phyloP scores from a whole-genome alignment of 2,329 filamentous ascomycete species.

The Hypoxylon sp. region DNA sequence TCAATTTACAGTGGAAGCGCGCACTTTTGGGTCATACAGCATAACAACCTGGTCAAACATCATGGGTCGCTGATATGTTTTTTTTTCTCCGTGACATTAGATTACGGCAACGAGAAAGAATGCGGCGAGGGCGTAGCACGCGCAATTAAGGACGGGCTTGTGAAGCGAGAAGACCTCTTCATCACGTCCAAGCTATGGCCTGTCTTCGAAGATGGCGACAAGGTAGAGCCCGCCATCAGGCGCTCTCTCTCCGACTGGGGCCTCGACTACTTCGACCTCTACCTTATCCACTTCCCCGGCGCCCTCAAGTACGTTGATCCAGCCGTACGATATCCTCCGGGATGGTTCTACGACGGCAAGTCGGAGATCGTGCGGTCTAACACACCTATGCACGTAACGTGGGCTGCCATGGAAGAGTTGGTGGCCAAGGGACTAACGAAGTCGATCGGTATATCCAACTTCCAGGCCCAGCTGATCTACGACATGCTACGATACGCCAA shows the following conservation, averaged over 20 bases:
- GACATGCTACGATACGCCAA: conserved; percentile 84
- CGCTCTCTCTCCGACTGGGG: conserved; percentile 86
- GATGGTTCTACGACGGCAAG: conserved; percentile 77
- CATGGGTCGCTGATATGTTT: conserved; percentile 27
- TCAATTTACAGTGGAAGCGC: conserved; percentile 26
- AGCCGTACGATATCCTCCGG: conserved; percentile 80
- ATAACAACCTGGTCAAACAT: neutral
- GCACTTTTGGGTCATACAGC: conserved; percentile 5
- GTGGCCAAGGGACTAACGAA: conserved; percentile 76
- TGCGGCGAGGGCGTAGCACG: conserved; percentile 81
- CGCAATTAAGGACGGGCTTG: conserved; percentile 83
- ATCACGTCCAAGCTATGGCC: conserved; percentile 95
- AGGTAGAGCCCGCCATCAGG: conserved; percentile 80
- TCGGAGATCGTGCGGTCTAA: conserved; percentile 73
- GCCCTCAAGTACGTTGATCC: conserved; percentile 89
- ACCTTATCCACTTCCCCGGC: conserved; percentile 90
- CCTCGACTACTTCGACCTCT: conserved; percentile 91
- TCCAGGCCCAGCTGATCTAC: conserved; percentile 81
- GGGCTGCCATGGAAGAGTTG: conserved; percentile 82
- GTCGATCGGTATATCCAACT: conserved; percentile 87
- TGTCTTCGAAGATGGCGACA: conserved; percentile 85
- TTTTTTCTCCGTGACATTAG: conserved; percentile 57
- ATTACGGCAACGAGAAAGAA: conserved; percentile 87
- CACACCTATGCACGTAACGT: conserved; percentile 83
- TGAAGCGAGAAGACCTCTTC: conserved; percentile 90